A percentile compares a stretch with the other conserved stretches of the same genome.
phyloP scores from a whole-genome alignment of 371 early-diverging fungal species.

The Capillidium heterosporum region DNA sequence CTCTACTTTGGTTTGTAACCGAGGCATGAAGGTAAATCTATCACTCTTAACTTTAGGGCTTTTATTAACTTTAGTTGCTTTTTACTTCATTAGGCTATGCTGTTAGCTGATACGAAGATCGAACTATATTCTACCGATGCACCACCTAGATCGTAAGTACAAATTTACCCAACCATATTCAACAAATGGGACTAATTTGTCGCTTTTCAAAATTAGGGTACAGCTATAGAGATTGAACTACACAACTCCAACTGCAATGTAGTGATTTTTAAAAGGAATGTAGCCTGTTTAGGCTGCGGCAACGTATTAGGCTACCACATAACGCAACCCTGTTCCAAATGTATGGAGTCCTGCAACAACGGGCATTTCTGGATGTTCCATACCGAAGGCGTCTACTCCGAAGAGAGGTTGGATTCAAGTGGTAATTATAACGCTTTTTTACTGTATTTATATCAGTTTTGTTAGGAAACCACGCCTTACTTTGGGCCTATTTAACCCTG shows the following conservation, averaged over 20 bases:
- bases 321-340: conserved; percentile 81
- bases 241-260: conserved; percentile 76
- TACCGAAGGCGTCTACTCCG: conserved; percentile 48
- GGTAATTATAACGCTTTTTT: too few relatives aligned
- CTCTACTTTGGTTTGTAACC: conserved; percentile 33
- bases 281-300: conserved; percentile 86
- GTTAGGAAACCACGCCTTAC: conserved; percentile 9
- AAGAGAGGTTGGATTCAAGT: conserved; percentile 28
- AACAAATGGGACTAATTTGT: neutral
- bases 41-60: neutral
- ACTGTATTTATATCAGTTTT: neutral
- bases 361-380: conserved; percentile 98
- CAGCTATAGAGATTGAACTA: conserved; percentile 80
- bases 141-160: conserved; percentile 54
- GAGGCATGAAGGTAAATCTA: conserved; percentile 44
- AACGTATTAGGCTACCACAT: conserved; percentile 93
- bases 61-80: neutral
- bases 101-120: conserved; percentile 74
- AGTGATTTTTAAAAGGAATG: conserved; percentile 84
- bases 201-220: conserved; percentile 27
- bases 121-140: conserved; percentile 74
- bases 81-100: conserved; percentile 29
- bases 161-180: neutral
- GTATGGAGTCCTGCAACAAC: conserved; percentile 83
- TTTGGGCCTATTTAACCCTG: conserved; percentile 28